These are phyloP conservation scores for Wallacemonas rigidus DNA, from an alignment of 208 protist species.

Conservation along the genomic window DNA sequence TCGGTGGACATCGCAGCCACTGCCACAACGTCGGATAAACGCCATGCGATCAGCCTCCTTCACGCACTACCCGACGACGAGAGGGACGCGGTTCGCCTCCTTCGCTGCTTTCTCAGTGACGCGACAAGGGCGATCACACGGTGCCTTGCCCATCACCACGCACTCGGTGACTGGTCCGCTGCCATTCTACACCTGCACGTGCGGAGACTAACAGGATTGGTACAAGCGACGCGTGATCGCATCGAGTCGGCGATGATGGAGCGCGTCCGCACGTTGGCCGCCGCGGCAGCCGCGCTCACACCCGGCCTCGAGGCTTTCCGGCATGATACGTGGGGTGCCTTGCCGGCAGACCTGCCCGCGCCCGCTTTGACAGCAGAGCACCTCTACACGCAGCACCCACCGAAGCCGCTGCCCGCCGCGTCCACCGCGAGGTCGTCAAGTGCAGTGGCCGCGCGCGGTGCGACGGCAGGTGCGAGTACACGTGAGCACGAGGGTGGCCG, in stretches of 20 bases:
- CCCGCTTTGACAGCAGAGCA: conserved; percentile 25
- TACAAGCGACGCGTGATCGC: conserved; percentile 25
- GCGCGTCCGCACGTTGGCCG: conserved; percentile 15
- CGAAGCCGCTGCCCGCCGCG: neutral
- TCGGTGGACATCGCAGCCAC: neutral
- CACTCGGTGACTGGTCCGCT: conserved; percentile 47
- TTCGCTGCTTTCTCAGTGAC: conserved; percentile 45
- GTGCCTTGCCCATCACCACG: conserved; percentile 24
- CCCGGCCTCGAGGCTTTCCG: conserved; percentile 21
- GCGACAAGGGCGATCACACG: conserved; percentile 26
- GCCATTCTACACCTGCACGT: conserved; percentile 33
- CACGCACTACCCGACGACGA: conserved; percentile 24
- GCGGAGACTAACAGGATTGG: conserved; percentile 26
- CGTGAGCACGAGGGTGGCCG: too few species aligned
- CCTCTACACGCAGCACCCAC: conserved; percentile 22
- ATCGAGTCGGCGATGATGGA: conserved; percentile 17
- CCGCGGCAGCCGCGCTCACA: conserved; percentile 1
- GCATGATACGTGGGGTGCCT: conserved; percentile 21
- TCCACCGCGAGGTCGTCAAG: neutral
- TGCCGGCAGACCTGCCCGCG: conserved; percentile 26
- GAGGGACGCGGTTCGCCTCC: conserved; percentile 43
- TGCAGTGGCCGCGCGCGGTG: too few species aligned
- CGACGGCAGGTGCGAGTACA: too few species aligned
- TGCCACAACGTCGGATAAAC: neutral
- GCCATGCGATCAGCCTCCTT: conserved; percentile 1